Conservation (phyloP, 306 rosid species). For the Abrus pulchellus region DNA sequence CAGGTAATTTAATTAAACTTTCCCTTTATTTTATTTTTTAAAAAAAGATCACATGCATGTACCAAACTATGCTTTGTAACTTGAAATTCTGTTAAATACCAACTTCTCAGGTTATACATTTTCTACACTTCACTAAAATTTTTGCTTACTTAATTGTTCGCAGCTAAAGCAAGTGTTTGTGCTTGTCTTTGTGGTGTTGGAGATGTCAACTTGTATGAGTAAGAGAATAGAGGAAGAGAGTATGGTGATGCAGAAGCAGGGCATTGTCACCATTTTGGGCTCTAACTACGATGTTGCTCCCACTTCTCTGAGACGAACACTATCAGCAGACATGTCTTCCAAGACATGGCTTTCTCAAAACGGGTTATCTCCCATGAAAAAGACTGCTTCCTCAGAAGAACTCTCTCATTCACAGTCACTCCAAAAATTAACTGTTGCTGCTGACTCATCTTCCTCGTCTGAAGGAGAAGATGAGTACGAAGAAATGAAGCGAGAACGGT, state of each 20-base stretch:
- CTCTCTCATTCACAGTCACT: slow-evolving; percentile 41
- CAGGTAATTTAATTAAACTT: slow-evolving; percentile 43
- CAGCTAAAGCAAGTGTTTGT: slow-evolving; percentile 43
- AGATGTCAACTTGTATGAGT: slow-evolving; percentile 54
- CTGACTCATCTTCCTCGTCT: slow-evolving; percentile 42
- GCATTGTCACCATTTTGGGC: slow-evolving; percentile 70
- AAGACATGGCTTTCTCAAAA: slow-evolving; percentile 74
- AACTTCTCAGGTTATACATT: slow-evolving; percentile 13
- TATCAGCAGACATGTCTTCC: slow-evolving; percentile 95
- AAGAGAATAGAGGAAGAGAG: slow-evolving; percentile 29
- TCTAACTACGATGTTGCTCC: slow-evolving; percentile 45
- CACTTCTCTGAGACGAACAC: slow-evolving; percentile 71
- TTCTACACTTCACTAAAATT: neutral
- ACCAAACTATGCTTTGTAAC: slow-evolving; percentile 11
- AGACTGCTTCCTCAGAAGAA: slow-evolving; percentile 59
- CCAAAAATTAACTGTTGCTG: neutral
- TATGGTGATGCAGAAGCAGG: slow-evolving; percentile 59
- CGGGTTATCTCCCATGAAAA: slow-evolving; percentile 66
- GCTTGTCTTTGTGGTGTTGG: neutral
- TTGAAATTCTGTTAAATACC: slow-evolving; percentile 34
- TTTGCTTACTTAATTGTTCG: slow-evolving; percentile 11
- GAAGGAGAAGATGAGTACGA: slow-evolving; percentile 44
- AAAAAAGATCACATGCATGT: slow-evolving; percentile 25
- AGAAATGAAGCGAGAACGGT: slow-evolving; percentile 34
- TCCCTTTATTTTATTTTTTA: neutral